These are phyloP conservation scores for Pseudotsuga menziesii DNA, from an alignment of 75 land plant species.

Conservation along the genomic window DNA sequence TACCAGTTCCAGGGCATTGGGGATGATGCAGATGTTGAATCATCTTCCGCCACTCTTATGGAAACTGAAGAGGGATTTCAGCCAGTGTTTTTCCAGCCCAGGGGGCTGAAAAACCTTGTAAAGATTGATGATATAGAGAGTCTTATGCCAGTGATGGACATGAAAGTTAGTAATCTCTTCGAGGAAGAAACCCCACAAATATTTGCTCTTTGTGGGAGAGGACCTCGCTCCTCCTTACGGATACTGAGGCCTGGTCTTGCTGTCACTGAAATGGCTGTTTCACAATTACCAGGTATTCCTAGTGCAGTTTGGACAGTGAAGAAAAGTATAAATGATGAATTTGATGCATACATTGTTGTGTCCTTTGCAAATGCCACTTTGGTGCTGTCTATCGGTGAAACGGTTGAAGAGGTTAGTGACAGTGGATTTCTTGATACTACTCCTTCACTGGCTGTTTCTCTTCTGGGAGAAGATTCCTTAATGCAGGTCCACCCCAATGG, in stretches of 20 bases:
- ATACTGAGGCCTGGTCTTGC: slow-evolving; percentile 94
- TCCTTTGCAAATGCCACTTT: slow-evolving; percentile 97
- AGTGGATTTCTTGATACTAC: slow-evolving; percentile 98
- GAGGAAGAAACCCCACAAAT: slow-evolving; percentile 98
- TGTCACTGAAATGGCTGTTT: slow-evolving; percentile 97
- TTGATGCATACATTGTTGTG: slow-evolving; percentile 99
- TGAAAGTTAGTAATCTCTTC: slow-evolving; percentile 88
- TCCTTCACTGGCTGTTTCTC: slow-evolving; percentile 90
- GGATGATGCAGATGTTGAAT: slow-evolving; percentile 89
- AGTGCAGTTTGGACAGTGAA: slow-evolving; percentile 99
- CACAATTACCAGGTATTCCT: slow-evolving; percentile 92
- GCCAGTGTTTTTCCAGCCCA: slow-evolving; percentile 95
- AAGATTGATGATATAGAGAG: slow-evolving; percentile 90
- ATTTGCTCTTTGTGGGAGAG: slow-evolving; percentile 90
- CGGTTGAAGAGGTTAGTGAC: slow-evolving; percentile 98
- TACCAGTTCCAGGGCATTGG: slow-evolving; percentile 98
- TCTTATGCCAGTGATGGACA: slow-evolving; percentile 97
- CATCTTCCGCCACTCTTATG: slow-evolving; percentile 83
- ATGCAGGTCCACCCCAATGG: slow-evolving; percentile 99
- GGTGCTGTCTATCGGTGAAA: slow-evolving; percentile 99
- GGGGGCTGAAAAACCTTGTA: slow-evolving; percentile 80
- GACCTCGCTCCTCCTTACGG: slow-evolving; percentile 85
- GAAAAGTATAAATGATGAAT: slow-evolving; percentile 90
- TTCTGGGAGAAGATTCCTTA: slow-evolving; percentile 95
- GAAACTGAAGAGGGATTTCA: slow-evolving; percentile 98